Evolutionary conservation across 805 yeast genomes (phyloP), one percentile per base, ranked within the genome.

Genomic region (Nakazawaea laoshanensis): DNA sequence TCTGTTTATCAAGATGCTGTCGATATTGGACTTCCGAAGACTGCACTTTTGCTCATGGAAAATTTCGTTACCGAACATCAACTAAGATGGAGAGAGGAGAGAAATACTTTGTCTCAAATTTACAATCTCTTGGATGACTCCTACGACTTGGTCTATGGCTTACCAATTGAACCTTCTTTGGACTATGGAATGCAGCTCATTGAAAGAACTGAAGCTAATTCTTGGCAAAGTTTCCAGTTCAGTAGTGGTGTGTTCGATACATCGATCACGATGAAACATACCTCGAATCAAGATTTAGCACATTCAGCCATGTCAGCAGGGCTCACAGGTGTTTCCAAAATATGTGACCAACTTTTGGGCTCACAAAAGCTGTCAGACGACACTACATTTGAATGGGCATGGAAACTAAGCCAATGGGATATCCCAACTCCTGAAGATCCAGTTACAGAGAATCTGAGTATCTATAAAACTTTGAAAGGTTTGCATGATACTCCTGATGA

Each of bases 351-450:
- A 11, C 7, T 11, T 23, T 7, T 11, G 25, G 25, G 9, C 12
- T n/a, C n/a, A n/a, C n/a, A n/a, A n/a, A n/a, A 23, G 25, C 9
- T 23, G 13, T 11, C 25, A 21, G 30, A 27, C 10, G 30, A 21
- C 15, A 23, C 13, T 29, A 19, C 33, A 5, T 81, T 67, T 48
- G 74, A 70, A 37, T 77, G 86, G 73, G 70, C 77, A 1, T 79
- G 95, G 86, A 81, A 81, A 46, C 53, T 88, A 25, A 70, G 67
- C 27, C 70, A 72, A 31, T 88, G 96, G 96, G 80, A 79, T 34
- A 39, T 82, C 2, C 84, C 94, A 0, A 40, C 49, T 1, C 63
- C 77, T 1, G n/a, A n/a, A n/a, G n/a, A n/a, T n/a, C n/a, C n/a
- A n/a, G 32, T 28, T 9, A 51, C 59, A 1, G 69, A 63, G 24